Evolutionary conservation across 108 stramenopile species (phyloP).

Genomic region (Skeletonema potamos): DNA sequence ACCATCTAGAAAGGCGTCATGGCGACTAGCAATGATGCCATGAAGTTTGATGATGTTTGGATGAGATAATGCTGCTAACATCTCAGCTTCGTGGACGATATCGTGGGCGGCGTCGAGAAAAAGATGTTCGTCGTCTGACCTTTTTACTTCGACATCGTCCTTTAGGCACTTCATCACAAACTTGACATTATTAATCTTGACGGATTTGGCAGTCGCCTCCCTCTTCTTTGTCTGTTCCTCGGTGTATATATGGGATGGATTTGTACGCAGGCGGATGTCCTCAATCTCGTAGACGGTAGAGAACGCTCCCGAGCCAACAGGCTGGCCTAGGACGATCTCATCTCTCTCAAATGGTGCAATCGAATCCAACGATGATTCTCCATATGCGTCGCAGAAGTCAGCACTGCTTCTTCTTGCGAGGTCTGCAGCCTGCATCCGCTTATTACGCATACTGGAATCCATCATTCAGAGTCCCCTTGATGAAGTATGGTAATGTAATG

Average conservation of each 20-base stretch:
- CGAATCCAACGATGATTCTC: neutral
- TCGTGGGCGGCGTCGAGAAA: neutral
- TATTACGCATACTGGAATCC: too few species aligned
- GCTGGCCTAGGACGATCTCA: neutral
- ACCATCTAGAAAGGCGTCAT: slow-evolving; percentile 1
- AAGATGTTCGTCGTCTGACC: slow-evolving; percentile 16
- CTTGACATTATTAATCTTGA: neutral
- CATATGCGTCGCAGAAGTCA: neutral
- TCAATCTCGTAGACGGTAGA: neutral
- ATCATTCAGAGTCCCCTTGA: too few species aligned
- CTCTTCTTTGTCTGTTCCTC: neutral
- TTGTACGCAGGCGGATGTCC: neutral
- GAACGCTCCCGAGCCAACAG: neutral
- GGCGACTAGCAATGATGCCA: neutral
- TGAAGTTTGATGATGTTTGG: neutral
- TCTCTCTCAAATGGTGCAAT: neutral
- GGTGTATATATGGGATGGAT: neutral
- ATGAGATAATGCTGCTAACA: neutral
- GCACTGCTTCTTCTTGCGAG: neutral
- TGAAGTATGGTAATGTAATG: too few species aligned
- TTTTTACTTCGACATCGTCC: neutral
- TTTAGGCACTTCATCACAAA: slow-evolving; percentile 3
- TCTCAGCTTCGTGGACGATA: neutral
- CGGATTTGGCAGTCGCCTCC: neutral
- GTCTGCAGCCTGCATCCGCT: too few species aligned